Evolutionary conservation across 2,329 filamentous ascomycete species (phyloP).

Genomic region (Camptophora hylomeconis): DNA sequence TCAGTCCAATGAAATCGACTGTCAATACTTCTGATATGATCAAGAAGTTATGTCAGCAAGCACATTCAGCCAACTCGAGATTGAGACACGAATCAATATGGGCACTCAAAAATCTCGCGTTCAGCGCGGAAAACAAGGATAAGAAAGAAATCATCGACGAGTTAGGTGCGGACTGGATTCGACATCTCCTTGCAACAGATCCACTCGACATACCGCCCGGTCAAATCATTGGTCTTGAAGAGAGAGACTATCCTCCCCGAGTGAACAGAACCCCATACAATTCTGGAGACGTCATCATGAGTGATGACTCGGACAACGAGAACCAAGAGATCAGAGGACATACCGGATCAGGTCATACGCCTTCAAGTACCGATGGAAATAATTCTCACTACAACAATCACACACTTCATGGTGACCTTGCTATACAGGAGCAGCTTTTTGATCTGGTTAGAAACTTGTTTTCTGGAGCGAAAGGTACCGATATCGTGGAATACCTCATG

Average conservation of each 20-base stretch:
- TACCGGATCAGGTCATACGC: slow-evolving; percentile 23
- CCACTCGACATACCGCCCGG: slow-evolving; percentile 19
- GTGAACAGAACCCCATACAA: slow-evolving; percentile 43
- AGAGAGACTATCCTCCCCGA: slow-evolving; percentile 22
- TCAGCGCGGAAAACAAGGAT: slow-evolving; percentile 54
- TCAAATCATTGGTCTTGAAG: slow-evolving; percentile 16
- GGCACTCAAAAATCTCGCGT: slow-evolving; percentile 83
- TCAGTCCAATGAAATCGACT: slow-evolving; percentile 79
- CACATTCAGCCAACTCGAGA: slow-evolving; percentile 65
- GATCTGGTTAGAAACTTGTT: slow-evolving; percentile 86
- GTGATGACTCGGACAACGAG: slow-evolving; percentile 18
- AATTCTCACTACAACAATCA: slow-evolving; percentile 57
- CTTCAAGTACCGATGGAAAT: slow-evolving; percentile 47
- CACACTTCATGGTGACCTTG: slow-evolving; percentile 63
- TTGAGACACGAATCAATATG: slow-evolving; percentile 78
- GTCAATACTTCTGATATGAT: slow-evolving; percentile 64
- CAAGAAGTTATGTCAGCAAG: slow-evolving; percentile 67
- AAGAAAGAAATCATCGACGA: slow-evolving; percentile 69
- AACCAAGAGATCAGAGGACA: slow-evolving; percentile 3
- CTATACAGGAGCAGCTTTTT: slow-evolving; percentile 81
- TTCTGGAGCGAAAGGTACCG: slow-evolving; percentile 45
- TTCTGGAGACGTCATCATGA: slow-evolving; percentile 17
- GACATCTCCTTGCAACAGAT: slow-evolving; percentile 59
- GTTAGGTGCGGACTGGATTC: slow-evolving; percentile 66
- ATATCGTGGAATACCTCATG: slow-evolving; percentile 79